Conservation (phyloP, 352 stramenopile genomes). For the Plasmopara muralis region DNA sequence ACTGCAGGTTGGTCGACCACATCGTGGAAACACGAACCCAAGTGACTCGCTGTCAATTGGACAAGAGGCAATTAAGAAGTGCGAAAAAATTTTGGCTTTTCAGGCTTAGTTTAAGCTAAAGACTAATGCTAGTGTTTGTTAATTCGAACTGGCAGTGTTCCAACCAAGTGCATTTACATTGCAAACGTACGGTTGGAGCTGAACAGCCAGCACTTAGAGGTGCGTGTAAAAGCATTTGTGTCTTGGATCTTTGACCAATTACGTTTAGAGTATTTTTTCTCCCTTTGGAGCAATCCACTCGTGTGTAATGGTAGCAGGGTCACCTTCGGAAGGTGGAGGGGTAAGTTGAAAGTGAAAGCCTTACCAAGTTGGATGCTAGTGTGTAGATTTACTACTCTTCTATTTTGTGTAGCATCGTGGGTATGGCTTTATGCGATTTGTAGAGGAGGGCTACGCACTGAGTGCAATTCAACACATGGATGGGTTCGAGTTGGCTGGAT, state of each 20-base stretch:
- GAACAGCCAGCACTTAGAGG: conserved; percentile 70
- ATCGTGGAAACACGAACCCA: conserved; percentile 59
- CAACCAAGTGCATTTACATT: conserved; percentile 72
- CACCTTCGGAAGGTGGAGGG: conserved; percentile 43
- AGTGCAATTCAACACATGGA: conserved; percentile 83
- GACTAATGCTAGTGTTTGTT: conserved; percentile 5
- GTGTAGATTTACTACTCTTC: not conserved
- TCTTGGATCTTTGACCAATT: not conserved
- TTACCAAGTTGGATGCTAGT: not conserved
- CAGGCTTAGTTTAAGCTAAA: not conserved
- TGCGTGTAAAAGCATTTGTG: conserved; percentile 10
- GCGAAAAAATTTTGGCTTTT: conserved; percentile 8
- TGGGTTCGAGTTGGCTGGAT: conserved; percentile 66
- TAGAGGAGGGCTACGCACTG: conserved; percentile 43
- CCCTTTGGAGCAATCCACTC: conserved; percentile 59
- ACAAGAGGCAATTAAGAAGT: conserved; percentile 75
- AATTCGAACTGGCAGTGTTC: conserved; percentile 27
- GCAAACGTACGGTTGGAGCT: conserved; percentile 64
- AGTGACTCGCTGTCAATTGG: conserved; percentile 59
- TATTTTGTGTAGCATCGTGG: conserved; percentile 41
- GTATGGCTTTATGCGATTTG: conserved; percentile 72
- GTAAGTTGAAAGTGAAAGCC: conserved; percentile 14
- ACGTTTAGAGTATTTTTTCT: conserved; percentile 63
- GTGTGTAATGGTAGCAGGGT: conserved; percentile 61
- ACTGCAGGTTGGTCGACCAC: conserved; percentile 60